These are phyloP conservation scores for Psidium friedrichsthalianum DNA, from an alignment of 345 rosid genomes.

Conservation along the genomic window DNA sequence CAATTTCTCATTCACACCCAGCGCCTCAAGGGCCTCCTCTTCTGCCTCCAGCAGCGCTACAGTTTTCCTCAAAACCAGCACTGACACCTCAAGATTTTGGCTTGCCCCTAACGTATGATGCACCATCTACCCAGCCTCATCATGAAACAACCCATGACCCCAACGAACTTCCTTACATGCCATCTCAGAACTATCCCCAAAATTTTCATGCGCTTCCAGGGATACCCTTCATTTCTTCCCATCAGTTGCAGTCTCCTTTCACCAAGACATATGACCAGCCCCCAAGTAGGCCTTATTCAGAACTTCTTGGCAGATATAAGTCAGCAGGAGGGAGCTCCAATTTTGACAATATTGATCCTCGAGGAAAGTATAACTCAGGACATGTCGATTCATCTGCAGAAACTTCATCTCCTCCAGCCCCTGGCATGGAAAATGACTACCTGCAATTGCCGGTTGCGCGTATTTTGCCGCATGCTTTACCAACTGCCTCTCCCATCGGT, in stretches of 20 bases:
- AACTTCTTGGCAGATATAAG: neutral
- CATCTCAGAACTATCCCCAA: neutral
- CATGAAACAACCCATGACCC: slow-evolving; percentile 2
- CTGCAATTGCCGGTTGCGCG: slow-evolving; percentile 26
- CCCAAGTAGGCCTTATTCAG: slow-evolving; percentile 10
- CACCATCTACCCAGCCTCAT: slow-evolving; percentile 1
- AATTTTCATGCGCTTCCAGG: neutral
- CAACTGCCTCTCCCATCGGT: slow-evolving; percentile 31
- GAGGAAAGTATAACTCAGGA: slow-evolving; percentile 4
- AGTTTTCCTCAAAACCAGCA: neutral
- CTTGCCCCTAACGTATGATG: neutral
- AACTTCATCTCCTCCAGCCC: slow-evolving; percentile 1
- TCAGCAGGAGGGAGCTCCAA: neutral
- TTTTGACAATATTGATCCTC: neutral
- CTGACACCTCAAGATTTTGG: neutral
- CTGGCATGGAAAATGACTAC: slow-evolving; percentile 4
- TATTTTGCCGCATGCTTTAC: slow-evolving; percentile 35
- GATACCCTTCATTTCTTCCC: neutral
- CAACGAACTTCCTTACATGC: neutral
- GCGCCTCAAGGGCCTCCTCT: neutral
- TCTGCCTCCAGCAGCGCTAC: neutral
- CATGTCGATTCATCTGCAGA: slow-evolving; percentile 5
- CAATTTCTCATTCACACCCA: neutral
- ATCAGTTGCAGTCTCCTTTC: neutral
- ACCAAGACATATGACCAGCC: slow-evolving; percentile 1